Evolutionary conservation across 2,329 filamentous ascomycete species (phyloP).

Genomic region (Chaetomium sp.): DNA sequence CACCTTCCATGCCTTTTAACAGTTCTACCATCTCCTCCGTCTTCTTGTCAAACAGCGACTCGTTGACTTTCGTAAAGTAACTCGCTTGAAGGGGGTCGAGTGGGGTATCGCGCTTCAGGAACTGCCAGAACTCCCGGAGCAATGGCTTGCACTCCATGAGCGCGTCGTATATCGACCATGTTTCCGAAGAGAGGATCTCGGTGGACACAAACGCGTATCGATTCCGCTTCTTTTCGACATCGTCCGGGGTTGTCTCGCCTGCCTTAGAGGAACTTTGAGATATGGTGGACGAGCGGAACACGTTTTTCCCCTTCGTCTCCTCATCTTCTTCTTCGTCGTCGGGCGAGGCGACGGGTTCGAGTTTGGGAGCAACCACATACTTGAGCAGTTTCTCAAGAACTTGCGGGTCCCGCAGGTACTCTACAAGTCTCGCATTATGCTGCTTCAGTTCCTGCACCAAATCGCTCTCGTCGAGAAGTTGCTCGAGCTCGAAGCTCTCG

Average conservation of each 20-base stretch:
- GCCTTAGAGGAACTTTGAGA: conserved; percentile 46
- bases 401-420: conserved; percentile 84
- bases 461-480: conserved; percentile 92
- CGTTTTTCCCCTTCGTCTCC: conserved; percentile 42
- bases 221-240: conserved; percentile 82
- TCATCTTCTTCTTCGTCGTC: conserved; percentile 46
- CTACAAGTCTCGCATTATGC: conserved; percentile 95
- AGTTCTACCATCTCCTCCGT: conserved; percentile 94
- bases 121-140: conserved; percentile 83
- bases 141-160: conserved; percentile 77
- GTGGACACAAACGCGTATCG: conserved; percentile 91
- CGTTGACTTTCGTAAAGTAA: conserved; percentile 98
- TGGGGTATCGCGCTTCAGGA: conserved; percentile 74
- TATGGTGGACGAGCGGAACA: conserved; percentile 43
- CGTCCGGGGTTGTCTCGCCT: conserved; percentile 54
- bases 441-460: conserved; percentile 96
- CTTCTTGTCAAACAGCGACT: conserved; percentile 95
- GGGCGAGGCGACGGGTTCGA: conserved; percentile 48
- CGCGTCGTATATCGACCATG: conserved; percentile 93
- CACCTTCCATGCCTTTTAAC: conserved; percentile 74
- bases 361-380: conserved; percentile 80
- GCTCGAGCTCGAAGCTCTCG: conserved; percentile 89
- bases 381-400: conserved; percentile 79
- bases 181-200: conserved; percentile 90
- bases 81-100: conserved; percentile 90